phyloP scores from a whole-genome alignment of 441 rosid genomes.

The Gossypium lobatum region DNA sequence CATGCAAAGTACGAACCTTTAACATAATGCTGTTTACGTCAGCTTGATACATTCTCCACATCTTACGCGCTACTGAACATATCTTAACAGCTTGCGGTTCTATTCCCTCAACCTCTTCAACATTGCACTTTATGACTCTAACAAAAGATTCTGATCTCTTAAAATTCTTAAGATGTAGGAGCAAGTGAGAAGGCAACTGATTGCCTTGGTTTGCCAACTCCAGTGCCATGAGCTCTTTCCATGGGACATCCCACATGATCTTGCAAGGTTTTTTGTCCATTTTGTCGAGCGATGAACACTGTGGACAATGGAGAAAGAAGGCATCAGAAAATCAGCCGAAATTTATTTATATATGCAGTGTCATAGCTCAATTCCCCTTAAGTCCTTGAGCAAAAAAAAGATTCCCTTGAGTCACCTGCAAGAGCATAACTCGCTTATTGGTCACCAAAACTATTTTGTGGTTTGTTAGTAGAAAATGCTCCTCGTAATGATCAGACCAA shows the following conservation, averaged over 20 bases:
- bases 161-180: conserved; percentile 83
- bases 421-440: conserved; percentile 73
- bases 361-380: conserved; percentile 11
- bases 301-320: conserved; percentile 20
- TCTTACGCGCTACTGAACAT: conserved; percentile 64
- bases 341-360: background rate
- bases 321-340: conserved; percentile 11
- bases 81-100: conserved; percentile 82
- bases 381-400: conserved; percentile 10
- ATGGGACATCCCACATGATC: conserved; percentile 95
- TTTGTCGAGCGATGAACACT: conserved; percentile 72
- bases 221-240: conserved; percentile 94
- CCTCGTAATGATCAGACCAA: conserved; percentile 81
- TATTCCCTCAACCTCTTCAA: conserved; percentile 51
- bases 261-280: conserved; percentile 91
- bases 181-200: conserved; percentile 73
- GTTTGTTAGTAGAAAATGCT: conserved; percentile 71
- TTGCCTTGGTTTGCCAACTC: conserved; percentile 91
- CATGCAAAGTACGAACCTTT: conserved; percentile 47
- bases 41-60: conserved; percentile 80
- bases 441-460: conserved; percentile 79
- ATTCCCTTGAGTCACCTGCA: conserved; percentile 55
- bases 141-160: conserved; percentile 83
- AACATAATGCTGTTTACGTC: conserved; percentile 48
- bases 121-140: conserved; percentile 73